Percentiles rank a stretch among this genome's conserved stretches.
Conservation (phyloP, 139 green algal genomes). For the Tetradesmus obliquus region DNA sequence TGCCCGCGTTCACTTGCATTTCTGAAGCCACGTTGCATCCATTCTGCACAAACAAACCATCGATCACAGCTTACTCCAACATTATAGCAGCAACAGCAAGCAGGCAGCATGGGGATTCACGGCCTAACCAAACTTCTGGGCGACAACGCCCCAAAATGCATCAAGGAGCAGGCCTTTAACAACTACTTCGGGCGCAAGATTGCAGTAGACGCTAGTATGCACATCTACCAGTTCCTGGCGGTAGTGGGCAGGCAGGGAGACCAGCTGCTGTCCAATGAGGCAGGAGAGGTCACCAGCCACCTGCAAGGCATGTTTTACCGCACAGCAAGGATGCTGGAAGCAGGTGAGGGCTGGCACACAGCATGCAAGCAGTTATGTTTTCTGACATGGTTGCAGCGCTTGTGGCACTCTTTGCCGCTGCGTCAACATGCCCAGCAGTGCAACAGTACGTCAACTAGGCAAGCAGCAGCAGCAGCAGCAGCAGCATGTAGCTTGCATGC, state of each 20-base stretch:
- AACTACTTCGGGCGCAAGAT: slow-evolving; percentile 97
- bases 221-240: slow-evolving; percentile 99
- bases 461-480: background rate
- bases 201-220: slow-evolving; percentile 98
- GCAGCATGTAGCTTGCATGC: background rate
- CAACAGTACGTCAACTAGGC: background rate
- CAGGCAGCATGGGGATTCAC: slow-evolving; percentile 78
- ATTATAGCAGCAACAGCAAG: background rate
- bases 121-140: slow-evolving; percentile 94
- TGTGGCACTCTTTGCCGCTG: background rate
- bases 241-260: slow-evolving; percentile 75
- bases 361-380: background rate
- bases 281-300: slow-evolving; percentile 94
- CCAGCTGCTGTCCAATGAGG: slow-evolving; percentile 92
- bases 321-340: slow-evolving; percentile 95
- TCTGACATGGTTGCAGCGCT: no score
- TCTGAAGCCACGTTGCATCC: background rate
- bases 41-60: background rate
- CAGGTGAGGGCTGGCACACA: slow-evolving; percentile 49
- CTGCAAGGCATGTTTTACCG: slow-evolving; percentile 96
- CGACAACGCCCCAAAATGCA: slow-evolving; percentile 86
- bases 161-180: slow-evolving; percentile 95
- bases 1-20: background rate
- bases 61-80: background rate
- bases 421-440: background rate